Evolutionary conservation across 257 asterid species (phyloP), one percentile per base, ranked within the genome.

Genomic region (Salvia hispanica): DNA sequence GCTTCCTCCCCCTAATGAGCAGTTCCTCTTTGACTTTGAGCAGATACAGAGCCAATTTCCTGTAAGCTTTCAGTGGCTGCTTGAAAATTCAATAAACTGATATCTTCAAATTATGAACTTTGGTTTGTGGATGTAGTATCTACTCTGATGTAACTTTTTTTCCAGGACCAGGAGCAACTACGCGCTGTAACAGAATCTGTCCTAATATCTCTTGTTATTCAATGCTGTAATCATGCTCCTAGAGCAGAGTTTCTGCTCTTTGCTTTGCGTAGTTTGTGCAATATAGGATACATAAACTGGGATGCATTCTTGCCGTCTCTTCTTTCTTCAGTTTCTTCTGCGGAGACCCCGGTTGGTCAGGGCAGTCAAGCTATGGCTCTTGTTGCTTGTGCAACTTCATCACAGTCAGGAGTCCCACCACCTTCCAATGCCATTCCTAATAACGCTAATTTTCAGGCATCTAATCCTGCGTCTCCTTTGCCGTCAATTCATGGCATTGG

Each of bases 1-100:
- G 46, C 86, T 88, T 73, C 99, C 99, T 70, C 99, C 99, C 21
- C 91, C 84, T 54, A 88, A 93, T 55, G 97, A 93, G 75, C 96
- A 90, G 72, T 90, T 93, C 60, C 85, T 88, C 47, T 59, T 79
- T 72, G 96, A 91, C 72, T 93, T 93, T 79, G 95, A 83, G 83
- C 95, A 87, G 86, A 87, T 93, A 70, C 90, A 74, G 77, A 77
- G 71, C 81, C 95, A 87, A 54, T 91, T 80, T 71, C 83, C 88
- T 46, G 99, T 93, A 78, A 81, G 85, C 57, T 56, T 60, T 73
- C 51, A 52, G 58, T 72, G 57, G 74, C 48, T 66, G 54, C 21
- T 72, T 47, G 7, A 5, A 64, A 39, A 42, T 55, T 69, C 64
- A 9, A 39, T 40, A 53, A 15, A 52, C 25, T 46, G 16, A 11